Conservation (phyloP, 768 basidiomycete species). For the Boletus reticulatus region DNA sequence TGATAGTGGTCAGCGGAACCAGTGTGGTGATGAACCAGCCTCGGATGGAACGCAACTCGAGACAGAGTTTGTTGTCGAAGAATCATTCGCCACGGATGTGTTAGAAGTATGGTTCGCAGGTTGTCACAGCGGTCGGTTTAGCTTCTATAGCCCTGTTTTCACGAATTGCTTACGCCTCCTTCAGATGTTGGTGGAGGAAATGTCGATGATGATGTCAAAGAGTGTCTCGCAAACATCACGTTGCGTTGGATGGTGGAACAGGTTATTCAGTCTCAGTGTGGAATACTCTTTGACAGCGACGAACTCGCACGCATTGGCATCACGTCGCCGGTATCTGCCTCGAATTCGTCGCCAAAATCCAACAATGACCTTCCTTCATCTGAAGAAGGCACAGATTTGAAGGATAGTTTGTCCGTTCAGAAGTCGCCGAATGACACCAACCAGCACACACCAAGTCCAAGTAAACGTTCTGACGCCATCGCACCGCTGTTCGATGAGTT, state of each 20-base stretch:
- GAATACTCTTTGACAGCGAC: conserved; percentile 52
- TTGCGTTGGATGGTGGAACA: conserved; percentile 82
- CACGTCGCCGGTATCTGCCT: not conserved
- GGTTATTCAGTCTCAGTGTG: conserved; percentile 53
- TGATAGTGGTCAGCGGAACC: not conserved
- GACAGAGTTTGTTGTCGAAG: not conserved
- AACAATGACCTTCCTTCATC: no score
- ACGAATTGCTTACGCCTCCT: not conserved
- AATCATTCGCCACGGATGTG: conserved; percentile 43
- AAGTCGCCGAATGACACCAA: not conserved
- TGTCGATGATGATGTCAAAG: conserved; percentile 39
- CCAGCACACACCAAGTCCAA: not conserved
- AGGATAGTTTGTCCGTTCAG: not conserved
- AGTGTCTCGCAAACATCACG: conserved; percentile 55
- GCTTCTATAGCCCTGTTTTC: not conserved
- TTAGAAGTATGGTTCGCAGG: conserved; percentile 83
- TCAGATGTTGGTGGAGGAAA: conserved; percentile 72
- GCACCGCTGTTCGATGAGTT: conserved; percentile 56
- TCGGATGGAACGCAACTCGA: not conserved
- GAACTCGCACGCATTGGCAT: conserved; percentile 49
- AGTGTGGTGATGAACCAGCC: not conserved
- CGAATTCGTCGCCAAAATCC: not conserved
- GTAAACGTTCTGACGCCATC: conserved; percentile 33
- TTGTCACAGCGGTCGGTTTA: conserved; percentile 59
- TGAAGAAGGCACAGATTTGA: no score